A percentile compares a stretch with the other conserved stretches of the same genome.
Conservation (phyloP, 129 eudicot species). For the Saposhnikovia divaricata region DNA sequence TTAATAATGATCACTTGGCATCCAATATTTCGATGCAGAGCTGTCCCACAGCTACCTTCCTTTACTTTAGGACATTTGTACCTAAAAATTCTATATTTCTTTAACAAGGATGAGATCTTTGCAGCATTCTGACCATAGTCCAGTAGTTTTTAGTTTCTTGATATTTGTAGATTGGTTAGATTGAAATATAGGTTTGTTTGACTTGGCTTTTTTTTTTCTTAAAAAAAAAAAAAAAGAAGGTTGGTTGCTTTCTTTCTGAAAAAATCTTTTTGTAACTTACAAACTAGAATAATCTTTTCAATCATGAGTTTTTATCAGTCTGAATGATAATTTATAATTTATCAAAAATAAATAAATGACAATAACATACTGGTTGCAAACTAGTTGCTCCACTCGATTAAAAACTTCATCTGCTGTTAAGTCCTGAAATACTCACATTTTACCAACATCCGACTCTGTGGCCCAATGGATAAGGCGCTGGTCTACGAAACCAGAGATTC, state of each 20-base stretch:
- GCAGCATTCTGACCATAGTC: neutral
- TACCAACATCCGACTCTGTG: slow-evolving; percentile 34
- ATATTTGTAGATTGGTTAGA: neutral
- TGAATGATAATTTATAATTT: neutral
- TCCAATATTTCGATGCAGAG: neutral
- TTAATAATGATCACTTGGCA: neutral
- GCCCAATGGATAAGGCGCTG: slow-evolving; percentile 96
- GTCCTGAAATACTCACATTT: too few relatives aligned
- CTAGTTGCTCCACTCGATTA: too few relatives aligned
- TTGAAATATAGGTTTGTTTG: neutral
- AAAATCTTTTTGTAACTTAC: too few relatives aligned
- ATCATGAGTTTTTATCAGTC: neutral
- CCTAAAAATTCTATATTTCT: neutral
- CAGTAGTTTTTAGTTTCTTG: neutral
- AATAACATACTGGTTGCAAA: too few relatives aligned
- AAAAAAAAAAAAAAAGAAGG: too few relatives aligned
- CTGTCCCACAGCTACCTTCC: neutral
- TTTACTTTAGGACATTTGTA: neutral
- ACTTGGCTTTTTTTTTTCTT: too few relatives aligned
- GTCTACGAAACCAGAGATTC: slow-evolving; percentile 93
- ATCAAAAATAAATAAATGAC: neutral
- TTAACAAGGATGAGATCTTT: neutral
- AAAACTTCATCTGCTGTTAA: too few relatives aligned
- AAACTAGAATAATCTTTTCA: neutral
- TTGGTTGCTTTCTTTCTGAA: too few relatives aligned